A percentile compares a stretch with the other conserved stretches of the same genome.
Evolutionary conservation across 495 filamentous ascomycete genomes (phyloP).

Genomic region (Clavariopsis aquatica): DNA sequence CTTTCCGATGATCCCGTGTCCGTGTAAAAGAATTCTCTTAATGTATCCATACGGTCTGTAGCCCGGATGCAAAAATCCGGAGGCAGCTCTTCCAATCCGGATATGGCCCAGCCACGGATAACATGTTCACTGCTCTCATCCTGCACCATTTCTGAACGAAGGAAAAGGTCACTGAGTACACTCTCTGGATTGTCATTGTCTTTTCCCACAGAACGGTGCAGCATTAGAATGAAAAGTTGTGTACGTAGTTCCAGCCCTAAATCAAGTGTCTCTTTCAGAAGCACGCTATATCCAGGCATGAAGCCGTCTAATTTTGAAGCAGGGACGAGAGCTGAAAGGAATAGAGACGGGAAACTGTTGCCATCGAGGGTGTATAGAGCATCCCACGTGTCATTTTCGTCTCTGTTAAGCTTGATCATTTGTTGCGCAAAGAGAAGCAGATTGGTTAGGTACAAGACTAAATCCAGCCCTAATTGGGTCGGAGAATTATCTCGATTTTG

Average conservation of each 20-base stretch:
- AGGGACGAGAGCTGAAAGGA: slow-evolving; percentile 35
- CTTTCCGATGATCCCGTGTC: no score
- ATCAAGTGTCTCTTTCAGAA: slow-evolving; percentile 43
- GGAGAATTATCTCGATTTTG: slow-evolving; percentile 26
- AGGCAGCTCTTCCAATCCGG: slow-evolving; percentile 13
- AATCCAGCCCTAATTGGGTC: slow-evolving; percentile 41
- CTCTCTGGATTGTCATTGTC: slow-evolving; percentile 42
- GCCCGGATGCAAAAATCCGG: slow-evolving; percentile 1
- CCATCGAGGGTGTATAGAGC: slow-evolving; percentile 39
- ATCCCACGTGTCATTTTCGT: slow-evolving; percentile 20
- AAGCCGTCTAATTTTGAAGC: not conserved
- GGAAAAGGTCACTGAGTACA: slow-evolving; percentile 25
- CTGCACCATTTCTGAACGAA: not conserved
- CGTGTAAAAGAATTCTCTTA: slow-evolving; percentile 38
- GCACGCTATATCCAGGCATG: slow-evolving; percentile 33
- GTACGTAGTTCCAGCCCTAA: slow-evolving; percentile 49
- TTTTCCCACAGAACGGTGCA: slow-evolving; percentile 30
- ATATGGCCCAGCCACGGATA: slow-evolving; percentile 25
- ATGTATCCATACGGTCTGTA: slow-evolving; percentile 37
- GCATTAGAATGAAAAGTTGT: slow-evolving; percentile 42
- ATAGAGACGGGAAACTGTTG: slow-evolving; percentile 42
- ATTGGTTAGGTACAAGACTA: slow-evolving; percentile 49
- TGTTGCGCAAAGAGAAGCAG: slow-evolving; percentile 44
- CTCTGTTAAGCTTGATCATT: slow-evolving; percentile 32
- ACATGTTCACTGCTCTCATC: not conserved